Evolutionary conservation across 345 rosid genomes (phyloP).

Genomic region (Firmiana major): DNA sequence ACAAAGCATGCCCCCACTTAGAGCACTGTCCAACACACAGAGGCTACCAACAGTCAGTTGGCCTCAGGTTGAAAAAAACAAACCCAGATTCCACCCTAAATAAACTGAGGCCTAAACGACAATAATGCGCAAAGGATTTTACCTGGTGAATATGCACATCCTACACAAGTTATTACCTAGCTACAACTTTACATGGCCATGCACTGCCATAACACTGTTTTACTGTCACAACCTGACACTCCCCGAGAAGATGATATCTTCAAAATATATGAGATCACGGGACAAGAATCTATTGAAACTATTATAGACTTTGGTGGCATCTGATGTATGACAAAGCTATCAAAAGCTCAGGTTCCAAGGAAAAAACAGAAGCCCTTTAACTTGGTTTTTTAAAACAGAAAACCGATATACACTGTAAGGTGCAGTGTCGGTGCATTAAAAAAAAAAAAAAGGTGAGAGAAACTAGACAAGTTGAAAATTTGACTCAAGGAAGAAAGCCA

Average conservation of each 20-base stretch:
- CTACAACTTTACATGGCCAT: not conserved
- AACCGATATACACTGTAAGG: slow-evolving; percentile 26
- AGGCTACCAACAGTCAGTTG: not conserved
- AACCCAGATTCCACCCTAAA: slow-evolving; percentile 13
- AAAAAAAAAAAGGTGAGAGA: slow-evolving; percentile 17
- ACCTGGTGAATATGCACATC: not conserved
- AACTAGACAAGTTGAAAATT: slow-evolving; percentile 34
- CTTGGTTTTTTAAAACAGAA: slow-evolving; percentile 28
- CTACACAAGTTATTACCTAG: slow-evolving; percentile 12
- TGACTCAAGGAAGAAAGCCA: slow-evolving; percentile 25
- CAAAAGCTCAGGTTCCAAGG: slow-evolving; percentile 27
- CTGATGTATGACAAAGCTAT: slow-evolving; percentile 11
- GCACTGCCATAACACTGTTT: slow-evolving; percentile 19
- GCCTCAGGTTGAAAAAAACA: slow-evolving; percentile 4
- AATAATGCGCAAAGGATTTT: slow-evolving; percentile 8
- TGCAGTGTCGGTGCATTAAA: slow-evolving; percentile 29
- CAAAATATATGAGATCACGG: slow-evolving; percentile 40
- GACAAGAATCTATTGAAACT: slow-evolving; percentile 45
- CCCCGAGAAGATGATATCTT: slow-evolving; percentile 9
- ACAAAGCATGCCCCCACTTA: slow-evolving; percentile 17
- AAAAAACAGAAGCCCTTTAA: slow-evolving; percentile 20
- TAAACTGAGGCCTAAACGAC: slow-evolving; percentile 8
- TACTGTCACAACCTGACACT: slow-evolving; percentile 29
- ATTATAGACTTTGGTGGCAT: slow-evolving; percentile 29
- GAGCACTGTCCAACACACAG: slow-evolving; percentile 2